A percentile compares a stretch with the other conserved stretches of the same genome.
Evolutionary conservation across 176 grass and related monocot genomes (phyloP).

Genomic region (Puya raimondii): DNA sequence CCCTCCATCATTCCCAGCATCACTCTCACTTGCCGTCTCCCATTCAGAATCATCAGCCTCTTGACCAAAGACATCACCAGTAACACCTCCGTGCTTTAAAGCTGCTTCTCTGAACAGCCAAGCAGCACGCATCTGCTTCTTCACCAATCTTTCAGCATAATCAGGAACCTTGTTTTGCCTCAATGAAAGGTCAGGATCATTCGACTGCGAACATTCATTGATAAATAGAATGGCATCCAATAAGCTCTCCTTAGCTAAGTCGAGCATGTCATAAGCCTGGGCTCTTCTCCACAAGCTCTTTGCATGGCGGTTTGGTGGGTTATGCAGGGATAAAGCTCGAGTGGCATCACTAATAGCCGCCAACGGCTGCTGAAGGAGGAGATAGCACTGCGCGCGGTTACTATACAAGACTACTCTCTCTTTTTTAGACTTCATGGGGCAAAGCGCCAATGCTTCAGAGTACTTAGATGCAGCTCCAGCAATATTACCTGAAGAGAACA

Average conservation of each 20-base stretch:
- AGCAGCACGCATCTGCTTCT: slow-evolving; percentile 91
- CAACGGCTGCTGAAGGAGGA: slow-evolving; percentile 90
- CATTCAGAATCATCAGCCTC: slow-evolving; percentile 90
- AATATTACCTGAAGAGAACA: slow-evolving; percentile 95
- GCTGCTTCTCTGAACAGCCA: slow-evolving; percentile 97
- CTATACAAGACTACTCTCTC: slow-evolving; percentile 95
- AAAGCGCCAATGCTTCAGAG: slow-evolving; percentile 85
- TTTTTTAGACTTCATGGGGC: slow-evolving; percentile 99
- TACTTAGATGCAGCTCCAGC: slow-evolving; percentile 82
- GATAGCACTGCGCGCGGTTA: slow-evolving; percentile 89
- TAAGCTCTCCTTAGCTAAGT: slow-evolving; percentile 89
- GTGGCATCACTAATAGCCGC: slow-evolving; percentile 87
- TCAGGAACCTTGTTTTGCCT: slow-evolving; percentile 98
- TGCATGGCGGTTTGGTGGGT: slow-evolving; percentile 69
- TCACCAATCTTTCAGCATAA: slow-evolving; percentile 93
- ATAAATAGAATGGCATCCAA: slow-evolving; percentile 98
- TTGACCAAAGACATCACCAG: slow-evolving; percentile 68
- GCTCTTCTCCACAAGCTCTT: slow-evolving; percentile 99
- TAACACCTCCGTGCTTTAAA: slow-evolving; percentile 70
- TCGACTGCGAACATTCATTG: slow-evolving; percentile 85
- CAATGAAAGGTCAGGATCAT: slow-evolving; percentile 73
- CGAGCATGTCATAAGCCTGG: slow-evolving; percentile 99
- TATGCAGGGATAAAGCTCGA: slow-evolving; percentile 87
- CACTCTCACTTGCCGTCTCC: slow-evolving; percentile 88
- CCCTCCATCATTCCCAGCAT: slow-evolving; percentile 52